Percentiles rank a stretch among this genome's conserved stretches.
These are phyloP conservation scores for Sporisorium scitamineum DNA, from an alignment of 1,284 basidiomycete genomes.

Conservation along the genomic window DNA sequence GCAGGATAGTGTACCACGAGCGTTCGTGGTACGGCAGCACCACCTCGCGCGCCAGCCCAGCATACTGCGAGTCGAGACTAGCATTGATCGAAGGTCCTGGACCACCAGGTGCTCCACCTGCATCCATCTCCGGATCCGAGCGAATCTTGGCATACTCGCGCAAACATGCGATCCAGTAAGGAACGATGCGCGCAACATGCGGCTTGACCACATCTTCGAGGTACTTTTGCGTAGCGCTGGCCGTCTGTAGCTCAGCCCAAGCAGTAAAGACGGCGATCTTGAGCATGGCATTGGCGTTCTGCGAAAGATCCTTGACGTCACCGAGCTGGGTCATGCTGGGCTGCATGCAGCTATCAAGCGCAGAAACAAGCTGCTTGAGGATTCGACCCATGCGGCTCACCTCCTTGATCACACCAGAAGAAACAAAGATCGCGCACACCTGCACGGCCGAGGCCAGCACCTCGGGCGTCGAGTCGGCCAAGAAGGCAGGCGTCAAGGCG, in stretches of 20 bases:
- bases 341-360: conserved; percentile 80
- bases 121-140: conserved; percentile 78
- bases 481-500: conserved; percentile 96
- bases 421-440: conserved; percentile 94
- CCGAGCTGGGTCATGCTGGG: conserved; percentile 86
- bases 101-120: conserved; percentile 72
- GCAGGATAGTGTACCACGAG: conserved; percentile 85
- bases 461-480: conserved; percentile 92
- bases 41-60: conserved; percentile 88
- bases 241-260: conserved; percentile 92
- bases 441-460: conserved; percentile 91
- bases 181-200: conserved; percentile 79
- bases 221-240: conserved; percentile 81
- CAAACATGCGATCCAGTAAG: conserved; percentile 88
- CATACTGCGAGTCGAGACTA: conserved; percentile 81
- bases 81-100: conserved; percentile 59
- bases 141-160: conserved; percentile 90
- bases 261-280: conserved; percentile 92
- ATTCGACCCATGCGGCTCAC: conserved; percentile 92
- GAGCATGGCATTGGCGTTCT: conserved; percentile 94
- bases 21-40: conserved; percentile 78
- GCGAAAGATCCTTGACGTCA: conserved; percentile 85
- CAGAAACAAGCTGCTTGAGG: conserved; percentile 80
- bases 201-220: conserved; percentile 86
- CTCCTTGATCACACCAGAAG: conserved; percentile 93